Percentiles rank a stretch among this genome's conserved stretches.
phyloP scores from a whole-genome alignment of 768 basidiomycete species.

The Glaciozyma martinii region DNA sequence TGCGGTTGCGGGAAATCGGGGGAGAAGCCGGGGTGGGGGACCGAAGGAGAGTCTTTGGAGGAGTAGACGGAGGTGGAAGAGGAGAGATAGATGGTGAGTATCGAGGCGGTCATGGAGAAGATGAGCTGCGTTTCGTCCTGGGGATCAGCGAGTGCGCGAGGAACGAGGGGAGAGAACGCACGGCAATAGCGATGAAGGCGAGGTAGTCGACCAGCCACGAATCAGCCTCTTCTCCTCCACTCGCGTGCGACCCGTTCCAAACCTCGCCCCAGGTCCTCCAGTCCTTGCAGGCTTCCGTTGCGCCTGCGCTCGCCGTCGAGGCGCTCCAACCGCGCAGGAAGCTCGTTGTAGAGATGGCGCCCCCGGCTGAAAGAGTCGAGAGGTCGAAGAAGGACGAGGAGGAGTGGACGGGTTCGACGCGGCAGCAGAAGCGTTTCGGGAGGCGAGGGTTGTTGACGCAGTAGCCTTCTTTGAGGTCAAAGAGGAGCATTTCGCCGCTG shows the following conservation, averaged over 20 bases:
- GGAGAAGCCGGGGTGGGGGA: constrained; percentile 3
- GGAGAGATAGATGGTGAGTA: constrained; percentile 79
- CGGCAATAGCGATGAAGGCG: constrained; percentile 66
- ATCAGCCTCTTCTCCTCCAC: constrained; percentile 37
- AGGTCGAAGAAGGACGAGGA: neutral
- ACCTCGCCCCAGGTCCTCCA: constrained; percentile 71
- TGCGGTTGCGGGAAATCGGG: neutral
- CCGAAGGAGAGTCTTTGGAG: constrained; percentile 65
- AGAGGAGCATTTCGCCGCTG: constrained; percentile 75
- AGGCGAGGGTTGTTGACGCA: constrained; percentile 62
- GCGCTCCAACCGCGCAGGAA: neutral
- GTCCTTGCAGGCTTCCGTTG: constrained; percentile 46
- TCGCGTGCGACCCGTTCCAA: constrained; percentile 41
- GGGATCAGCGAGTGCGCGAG: neutral
- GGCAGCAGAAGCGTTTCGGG: constrained; percentile 76
- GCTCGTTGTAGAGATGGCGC: neutral
- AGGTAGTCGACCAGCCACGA: constrained; percentile 55
- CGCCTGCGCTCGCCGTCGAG: constrained; percentile 2
- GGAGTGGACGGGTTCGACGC: constrained; percentile 28
- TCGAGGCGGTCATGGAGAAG: constrained; percentile 61
- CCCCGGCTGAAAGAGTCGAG: neutral
- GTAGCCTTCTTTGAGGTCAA: constrained; percentile 86
- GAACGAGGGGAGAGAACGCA: constrained; percentile 41
- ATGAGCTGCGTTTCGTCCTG: constrained; percentile 51
- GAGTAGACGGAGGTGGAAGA: constrained; percentile 80